phyloP scores from a whole-genome alignment of 441 rosid species.

The Daphne laureola region DNA sequence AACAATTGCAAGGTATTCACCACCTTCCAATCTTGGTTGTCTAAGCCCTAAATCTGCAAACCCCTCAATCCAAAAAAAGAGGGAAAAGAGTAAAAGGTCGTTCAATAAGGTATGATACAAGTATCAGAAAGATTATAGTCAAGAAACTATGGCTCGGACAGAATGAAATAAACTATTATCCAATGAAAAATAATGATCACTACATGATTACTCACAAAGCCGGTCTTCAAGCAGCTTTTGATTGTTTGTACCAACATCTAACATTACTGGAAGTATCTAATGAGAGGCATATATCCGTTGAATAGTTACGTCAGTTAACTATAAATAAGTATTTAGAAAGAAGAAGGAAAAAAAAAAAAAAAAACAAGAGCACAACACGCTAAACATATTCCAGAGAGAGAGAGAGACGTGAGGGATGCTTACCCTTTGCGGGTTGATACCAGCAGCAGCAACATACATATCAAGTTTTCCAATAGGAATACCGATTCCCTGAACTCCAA shows the following conservation, averaged over 20 bases:
- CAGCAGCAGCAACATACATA: constrained; percentile 96
- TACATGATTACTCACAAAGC: constrained; percentile 58
- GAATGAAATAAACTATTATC: too few relatives aligned
- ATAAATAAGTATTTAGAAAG: constrained; percentile 1
- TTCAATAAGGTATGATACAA: too few relatives aligned
- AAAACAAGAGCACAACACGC: not conserved
- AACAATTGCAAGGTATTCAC: constrained; percentile 73
- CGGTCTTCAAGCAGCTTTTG: constrained; percentile 77
- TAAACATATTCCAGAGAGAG: not conserved
- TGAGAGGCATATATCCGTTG: constrained; percentile 11
- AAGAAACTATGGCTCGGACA: too few relatives aligned
- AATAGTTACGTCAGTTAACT: constrained; percentile 13
- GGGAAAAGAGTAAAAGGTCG: not conserved
- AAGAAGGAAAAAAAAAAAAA: constrained; percentile 1
- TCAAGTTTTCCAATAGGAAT: constrained; percentile 96
- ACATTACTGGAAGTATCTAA: constrained; percentile 91
- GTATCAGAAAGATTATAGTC: too few relatives aligned
- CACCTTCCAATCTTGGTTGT: constrained; percentile 91
- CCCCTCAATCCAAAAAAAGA: constrained; percentile 7
- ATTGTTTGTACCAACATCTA: constrained; percentile 95
- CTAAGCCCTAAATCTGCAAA: constrained; percentile 83
- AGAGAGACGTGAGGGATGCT: constrained; percentile 9
- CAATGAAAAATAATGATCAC: too few relatives aligned
- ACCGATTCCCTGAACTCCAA: constrained; percentile 97
- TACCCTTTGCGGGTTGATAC: constrained; percentile 92